Percentiles rank a stretch among this genome's conserved stretches.
Conservation (phyloP, 495 filamentous ascomycete genomes). For the Aspergillus affinis region DNA sequence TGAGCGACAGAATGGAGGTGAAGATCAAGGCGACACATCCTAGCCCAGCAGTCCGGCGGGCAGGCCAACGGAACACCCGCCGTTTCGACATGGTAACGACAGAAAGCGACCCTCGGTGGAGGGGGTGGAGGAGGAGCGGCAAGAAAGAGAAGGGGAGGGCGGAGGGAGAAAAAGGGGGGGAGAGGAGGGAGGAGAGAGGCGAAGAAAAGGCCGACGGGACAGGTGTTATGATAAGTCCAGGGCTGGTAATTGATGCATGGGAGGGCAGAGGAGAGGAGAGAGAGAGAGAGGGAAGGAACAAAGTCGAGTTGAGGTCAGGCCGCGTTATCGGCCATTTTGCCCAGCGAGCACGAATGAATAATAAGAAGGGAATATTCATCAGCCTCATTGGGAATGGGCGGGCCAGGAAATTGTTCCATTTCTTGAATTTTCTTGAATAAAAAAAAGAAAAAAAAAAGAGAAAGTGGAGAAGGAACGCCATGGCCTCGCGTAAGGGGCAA, state of each 20-base stretch:
- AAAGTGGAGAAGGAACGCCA: background rate
- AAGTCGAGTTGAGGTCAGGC: background rate
- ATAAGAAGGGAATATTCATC: conserved; percentile 2
- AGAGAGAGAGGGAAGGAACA: background rate
- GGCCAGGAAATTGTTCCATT: background rate
- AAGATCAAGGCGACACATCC: conserved; percentile 21
- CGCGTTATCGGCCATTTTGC: conserved; percentile 5
- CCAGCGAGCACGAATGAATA: too few relatives aligned
- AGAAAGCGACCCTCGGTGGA: background rate
- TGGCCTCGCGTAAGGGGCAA: conserved; percentile 10
- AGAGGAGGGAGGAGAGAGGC: background rate
- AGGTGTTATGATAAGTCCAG: background rate
- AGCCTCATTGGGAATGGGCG: conserved; percentile 1
- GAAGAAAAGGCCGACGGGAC: background rate
- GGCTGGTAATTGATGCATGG: background rate
- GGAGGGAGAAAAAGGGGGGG: background rate
- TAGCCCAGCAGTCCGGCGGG: conserved; percentile 16
- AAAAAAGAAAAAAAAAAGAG: conserved; percentile 1
- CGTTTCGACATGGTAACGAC: conserved; percentile 18
- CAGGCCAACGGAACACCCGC: conserved; percentile 25
- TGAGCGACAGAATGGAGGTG: conserved; percentile 12
- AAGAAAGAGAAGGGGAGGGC: background rate
- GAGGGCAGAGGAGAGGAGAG: background rate
- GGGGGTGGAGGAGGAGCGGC: background rate
- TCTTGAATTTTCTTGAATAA: conserved; percentile 1